Base-by-base conservation (phyloP, 139 green algal genomes). In the Chlorella vulgaris region DNA sequence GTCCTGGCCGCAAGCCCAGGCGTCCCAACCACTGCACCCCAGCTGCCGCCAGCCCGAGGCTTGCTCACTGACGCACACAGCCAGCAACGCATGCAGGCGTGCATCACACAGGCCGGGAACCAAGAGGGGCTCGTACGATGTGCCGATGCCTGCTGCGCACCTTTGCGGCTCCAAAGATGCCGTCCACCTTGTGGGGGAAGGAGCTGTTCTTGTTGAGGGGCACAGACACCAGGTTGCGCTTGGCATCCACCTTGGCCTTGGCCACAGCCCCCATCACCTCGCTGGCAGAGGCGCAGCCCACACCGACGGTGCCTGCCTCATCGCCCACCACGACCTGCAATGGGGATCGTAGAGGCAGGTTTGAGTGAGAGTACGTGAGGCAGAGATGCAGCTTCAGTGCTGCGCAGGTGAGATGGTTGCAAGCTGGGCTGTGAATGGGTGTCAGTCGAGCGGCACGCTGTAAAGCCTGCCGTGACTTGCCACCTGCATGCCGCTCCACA, bases 171-270 rank as follows among this genome's bases (percentile, higher is more conserved):
- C 95, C 92, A 81, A 91, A 95, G 71, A 89, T 91, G 74, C 91
- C 91, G 80, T 97, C 93, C 31, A 91, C 82, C 60, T 82, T 55
- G 90, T 99, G 96, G 10, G 96, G 96, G 83, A 99, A 93, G 38
- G 93, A 89, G 31, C 60, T 61, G 47, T 81, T 80, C 70, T 89
- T 91, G 69, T 81, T 90, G 28, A 96, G 84, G 3, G 91, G 90
- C 18, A 94, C 81, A 18, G 43, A 83, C 50, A 96, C 66, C 39
- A 94, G 76, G 80, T 91, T 84, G 76, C 86, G 84, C 76, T 91
- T 94, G 42, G 94, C 96, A 50, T 97, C 91, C 38, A 87, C 82
- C 33, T 92, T 88, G 28, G 95, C 94, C 71, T 97, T 95, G 62
- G 88, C 86, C 55, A 98, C 95, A 42, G 95, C 94, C 22, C 88